Evolutionary conservation across 2,329 filamentous ascomycete species (phyloP).

Genomic region (Fusarium staphyleae): DNA sequence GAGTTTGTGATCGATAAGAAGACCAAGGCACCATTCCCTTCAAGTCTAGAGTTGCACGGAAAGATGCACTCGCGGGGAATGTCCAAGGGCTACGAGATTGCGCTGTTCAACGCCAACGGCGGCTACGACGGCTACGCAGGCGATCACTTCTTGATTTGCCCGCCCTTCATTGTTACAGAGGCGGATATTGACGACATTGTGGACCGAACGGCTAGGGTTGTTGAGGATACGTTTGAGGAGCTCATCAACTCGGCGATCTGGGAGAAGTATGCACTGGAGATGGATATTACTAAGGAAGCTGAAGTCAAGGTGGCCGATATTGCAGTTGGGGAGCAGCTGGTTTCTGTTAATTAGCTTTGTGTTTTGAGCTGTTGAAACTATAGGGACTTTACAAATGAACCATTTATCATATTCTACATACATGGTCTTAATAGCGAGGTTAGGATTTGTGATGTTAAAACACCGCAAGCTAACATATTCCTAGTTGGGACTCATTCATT

Average conservation of each 20-base stretch:
- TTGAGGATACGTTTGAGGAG: slow-evolving; percentile 31
- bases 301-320: background rate
- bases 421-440: too few species aligned
- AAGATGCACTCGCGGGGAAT: slow-evolving; percentile 30
- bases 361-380: background rate
- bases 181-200: slow-evolving; percentile 33
- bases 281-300: slow-evolving; percentile 12
- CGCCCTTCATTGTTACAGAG: slow-evolving; percentile 27
- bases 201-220: slow-evolving; percentile 20
- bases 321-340: background rate
- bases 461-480: too few species aligned
- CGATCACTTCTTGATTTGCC: slow-evolving; percentile 32
- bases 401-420: background rate
- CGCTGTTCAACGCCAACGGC: slow-evolving; percentile 32
- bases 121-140: slow-evolving; percentile 36
- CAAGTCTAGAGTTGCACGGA: slow-evolving; percentile 14
- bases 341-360: background rate
- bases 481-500: too few species aligned
- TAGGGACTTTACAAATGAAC: background rate
- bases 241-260: slow-evolving; percentile 14
- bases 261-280: slow-evolving; percentile 31
- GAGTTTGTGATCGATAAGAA: slow-evolving; percentile 36
- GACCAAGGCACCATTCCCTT: slow-evolving; percentile 29
- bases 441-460: too few species aligned
- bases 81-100: slow-evolving; percentile 29